phyloP scores from a whole-genome alignment of 164 flowering plant genomes.

The Vitis amurensis region DNA sequence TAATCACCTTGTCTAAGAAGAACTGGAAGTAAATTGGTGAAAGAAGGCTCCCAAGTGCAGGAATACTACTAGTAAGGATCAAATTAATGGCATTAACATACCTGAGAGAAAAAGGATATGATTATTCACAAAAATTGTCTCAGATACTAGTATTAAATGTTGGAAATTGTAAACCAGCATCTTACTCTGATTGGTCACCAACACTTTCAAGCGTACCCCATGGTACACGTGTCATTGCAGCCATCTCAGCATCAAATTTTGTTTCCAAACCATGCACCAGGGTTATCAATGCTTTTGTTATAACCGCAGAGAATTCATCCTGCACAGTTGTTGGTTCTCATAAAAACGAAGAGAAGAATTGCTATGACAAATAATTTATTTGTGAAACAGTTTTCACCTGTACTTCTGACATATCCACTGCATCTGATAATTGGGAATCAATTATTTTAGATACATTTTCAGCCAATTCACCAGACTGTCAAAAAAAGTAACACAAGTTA shows the following conservation, averaged over 20 bases:
- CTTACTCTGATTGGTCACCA: slow-evolving; percentile 98
- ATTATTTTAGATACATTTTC: slow-evolving; percentile 87
- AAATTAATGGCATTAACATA: slow-evolving; percentile 85
- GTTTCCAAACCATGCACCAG: slow-evolving; percentile 92
- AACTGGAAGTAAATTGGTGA: slow-evolving; percentile 92
- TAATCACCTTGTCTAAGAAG: slow-evolving; percentile 88
- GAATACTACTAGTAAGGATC: slow-evolving; percentile 85
- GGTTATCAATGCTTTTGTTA: slow-evolving; percentile 84
- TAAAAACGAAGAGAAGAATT: neutral
- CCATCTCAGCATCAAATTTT: slow-evolving; percentile 97
- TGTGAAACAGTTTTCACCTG: slow-evolving; percentile 48
- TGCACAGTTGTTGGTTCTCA: slow-evolving; percentile 29
- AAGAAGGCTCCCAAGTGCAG: slow-evolving; percentile 85
- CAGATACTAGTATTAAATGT: neutral
- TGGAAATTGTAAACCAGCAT: slow-evolving; percentile 5
- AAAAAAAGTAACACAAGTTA: slow-evolving; percentile 7
- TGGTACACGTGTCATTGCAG: slow-evolving; percentile 94
- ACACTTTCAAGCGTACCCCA: slow-evolving; percentile 99
- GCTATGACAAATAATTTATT: neutral
- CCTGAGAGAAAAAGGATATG: slow-evolving; percentile 43
- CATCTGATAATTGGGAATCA: slow-evolving; percentile 69
- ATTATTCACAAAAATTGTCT: neutral
- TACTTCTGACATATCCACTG: slow-evolving; percentile 93
- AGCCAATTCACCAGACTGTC: slow-evolving; percentile 89
- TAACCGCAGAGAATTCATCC: slow-evolving; percentile 96